Base-by-base conservation (phyloP, 2,329 filamentous ascomycete species). In the Akanthomyces lecanii region DNA sequence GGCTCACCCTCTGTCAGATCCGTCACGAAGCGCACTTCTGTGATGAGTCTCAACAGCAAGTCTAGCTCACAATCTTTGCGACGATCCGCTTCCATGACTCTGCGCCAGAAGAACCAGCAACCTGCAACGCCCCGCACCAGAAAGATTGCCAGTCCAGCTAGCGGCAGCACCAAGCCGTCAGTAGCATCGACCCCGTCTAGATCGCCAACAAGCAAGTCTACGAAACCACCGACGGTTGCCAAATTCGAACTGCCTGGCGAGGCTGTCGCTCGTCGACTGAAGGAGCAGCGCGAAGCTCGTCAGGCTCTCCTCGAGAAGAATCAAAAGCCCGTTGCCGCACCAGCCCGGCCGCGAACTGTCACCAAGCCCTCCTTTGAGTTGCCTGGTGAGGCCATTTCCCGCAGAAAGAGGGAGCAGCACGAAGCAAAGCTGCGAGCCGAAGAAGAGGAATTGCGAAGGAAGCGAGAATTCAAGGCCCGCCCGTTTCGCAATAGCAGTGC, bases 161-260 rank as follows among this genome's bases (percentile, higher is more conserved):
- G 56, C 21, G 23, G 62, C 36, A 38, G 52, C 10, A 38, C n/a
- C 14, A 59, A 33, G 38, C 38, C 25, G 16, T 45, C 61, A 21
- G n/a, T 33, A n/a, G 38, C 40, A 33, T 47, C 61, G 10, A 54
- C 56, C 2, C 48, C 61, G 18, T 53, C 54, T 14, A 60, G 62
- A 50, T 61, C 57, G 18, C 62, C 62, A 7, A 64, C 51, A 16
- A 44, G n/a, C 63, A 87, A 81, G 69, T 85, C 85, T 10, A 77
- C 75, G 44, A 88, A 85, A 69, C 75, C 79, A 18, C 77, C 77
- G 3, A 88, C 85, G 1, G 72, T 81, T 10, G 73, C 86, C 2
- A 81, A 78, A 0, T 89, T 87, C 70, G 84, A 88, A 71, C 79
- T 89, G 14, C 84, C 85, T 0, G 85, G 86, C 11, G 86, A 89